Percentiles rank a stretch among this genome's conserved stretches.
Evolutionary conservation across 768 basidiomycete species (phyloP).

Genomic region (Tephrocybe sp.): DNA sequence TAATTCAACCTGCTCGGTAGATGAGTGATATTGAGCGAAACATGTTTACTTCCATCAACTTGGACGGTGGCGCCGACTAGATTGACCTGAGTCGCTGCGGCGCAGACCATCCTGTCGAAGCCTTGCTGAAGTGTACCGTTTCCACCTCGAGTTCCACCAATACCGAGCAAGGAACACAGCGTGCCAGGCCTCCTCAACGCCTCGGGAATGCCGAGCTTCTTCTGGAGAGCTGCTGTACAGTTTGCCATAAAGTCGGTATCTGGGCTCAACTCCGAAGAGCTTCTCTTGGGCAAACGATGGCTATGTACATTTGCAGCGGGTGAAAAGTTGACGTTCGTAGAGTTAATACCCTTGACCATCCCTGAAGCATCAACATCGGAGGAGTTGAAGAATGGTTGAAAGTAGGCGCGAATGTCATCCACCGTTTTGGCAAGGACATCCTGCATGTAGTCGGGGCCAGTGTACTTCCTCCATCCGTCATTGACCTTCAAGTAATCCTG

Average conservation of each 20-base stretch:
- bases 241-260: slow-evolving; percentile 10
- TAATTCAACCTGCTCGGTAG: slow-evolving; percentile 17
- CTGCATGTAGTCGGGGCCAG: not conserved
- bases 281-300: slow-evolving; percentile 1
- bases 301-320: slow-evolving; percentile 8
- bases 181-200: not conserved
- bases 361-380: slow-evolving; percentile 10
- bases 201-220: slow-evolving; percentile 6
- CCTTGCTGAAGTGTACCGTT: slow-evolving; percentile 2
- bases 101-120: slow-evolving; percentile 17
- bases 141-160: slow-evolving; percentile 9
- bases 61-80: slow-evolving; percentile 16
- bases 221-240: slow-evolving; percentile 10
- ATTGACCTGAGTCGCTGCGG: slow-evolving; percentile 19
- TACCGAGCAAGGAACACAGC: slow-evolving; percentile 14
- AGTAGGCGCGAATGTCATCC: not conserved
- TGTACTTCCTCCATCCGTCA: not conserved
- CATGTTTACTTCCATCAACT: not conserved
- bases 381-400: slow-evolving; percentile 7
- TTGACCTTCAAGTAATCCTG: not conserved
- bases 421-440: not conserved
- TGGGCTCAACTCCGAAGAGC: not conserved
- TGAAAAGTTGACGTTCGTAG: not conserved
- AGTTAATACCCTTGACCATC: slow-evolving; percentile 7
- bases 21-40: slow-evolving; percentile 13